These are phyloP conservation scores for Eragrostis tef DNA, from an alignment of 202 grass and related monocot species.

Conservation along the genomic window DNA sequence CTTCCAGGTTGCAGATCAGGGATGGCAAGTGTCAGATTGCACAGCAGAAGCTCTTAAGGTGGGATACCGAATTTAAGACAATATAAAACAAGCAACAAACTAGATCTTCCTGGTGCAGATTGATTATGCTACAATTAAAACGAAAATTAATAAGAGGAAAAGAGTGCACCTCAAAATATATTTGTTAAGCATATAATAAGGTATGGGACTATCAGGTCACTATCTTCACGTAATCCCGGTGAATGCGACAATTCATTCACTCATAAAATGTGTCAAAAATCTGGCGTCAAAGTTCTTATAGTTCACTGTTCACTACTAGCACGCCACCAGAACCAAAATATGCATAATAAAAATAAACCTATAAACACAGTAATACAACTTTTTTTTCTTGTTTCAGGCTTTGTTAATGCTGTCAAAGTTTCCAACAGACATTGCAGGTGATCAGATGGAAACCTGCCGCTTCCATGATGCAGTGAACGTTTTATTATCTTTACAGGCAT, in stretches of 20 bases:
- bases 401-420: constrained; percentile 64
- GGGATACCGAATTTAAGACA: constrained; percentile 20
- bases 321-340: constrained; percentile 15
- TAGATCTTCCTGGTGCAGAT: neutral
- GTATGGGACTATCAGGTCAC: neutral
- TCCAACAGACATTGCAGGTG: constrained; percentile 52
- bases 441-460: constrained; percentile 54
- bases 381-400: constrained; percentile 55
- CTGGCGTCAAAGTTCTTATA: constrained; percentile 3
- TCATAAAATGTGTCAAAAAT: constrained; percentile 4
- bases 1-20: constrained; percentile 72
- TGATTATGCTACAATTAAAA: constrained; percentile 19
- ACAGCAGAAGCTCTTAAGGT: constrained; percentile 91
- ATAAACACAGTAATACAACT: constrained; percentile 18
- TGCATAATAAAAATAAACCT: constrained; percentile 14
- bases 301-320: neutral
- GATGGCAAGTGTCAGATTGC: constrained; percentile 80
- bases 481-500: constrained; percentile 75
- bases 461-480: constrained; percentile 63
- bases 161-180: neutral
- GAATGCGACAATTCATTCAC: neutral
- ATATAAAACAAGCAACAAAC: neutral
- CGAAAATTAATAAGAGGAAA: neutral
- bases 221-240: neutral
- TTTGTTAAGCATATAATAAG: neutral